These are phyloP conservation scores for Cenococcum geophilum DNA, from an alignment of 495 filamentous ascomycete species.

Conservation along the genomic window DNA sequence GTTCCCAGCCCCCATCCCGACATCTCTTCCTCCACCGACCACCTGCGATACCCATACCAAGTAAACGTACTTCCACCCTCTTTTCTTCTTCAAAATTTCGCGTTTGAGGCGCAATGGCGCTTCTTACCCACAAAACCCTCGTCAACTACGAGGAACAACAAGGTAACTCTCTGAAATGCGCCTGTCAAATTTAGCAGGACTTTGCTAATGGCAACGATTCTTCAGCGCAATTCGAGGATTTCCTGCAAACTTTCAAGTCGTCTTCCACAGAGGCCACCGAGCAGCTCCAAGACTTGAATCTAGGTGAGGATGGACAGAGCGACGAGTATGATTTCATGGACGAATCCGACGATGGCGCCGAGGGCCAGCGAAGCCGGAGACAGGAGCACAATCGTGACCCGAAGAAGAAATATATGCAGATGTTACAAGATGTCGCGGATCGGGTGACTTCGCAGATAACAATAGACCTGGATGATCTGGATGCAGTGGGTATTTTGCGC, in stretches of 20 bases:
- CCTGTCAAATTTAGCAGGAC: background rate
- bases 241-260: constrained; percentile 82
- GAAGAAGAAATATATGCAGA: constrained; percentile 83
- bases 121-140: constrained; percentile 63
- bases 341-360: constrained; percentile 60
- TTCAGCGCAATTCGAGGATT: constrained; percentile 76
- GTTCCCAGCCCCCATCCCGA: background rate
- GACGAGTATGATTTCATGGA: constrained; percentile 96
- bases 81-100: background rate
- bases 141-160: constrained; percentile 85
- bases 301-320: constrained; percentile 81
- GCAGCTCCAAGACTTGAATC: constrained; percentile 74
- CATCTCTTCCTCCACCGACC: background rate
- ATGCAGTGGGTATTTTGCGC: constrained; percentile 48
- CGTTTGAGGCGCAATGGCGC: constrained; percentile 56
- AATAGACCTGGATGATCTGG: constrained; percentile 85
- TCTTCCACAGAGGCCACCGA: constrained; percentile 66
- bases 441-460: constrained; percentile 64
- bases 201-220: constrained; percentile 1
- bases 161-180: constrained; percentile 44
- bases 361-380: constrained; percentile 41
- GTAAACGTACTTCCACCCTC: no score
- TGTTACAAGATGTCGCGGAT: constrained; percentile 83
- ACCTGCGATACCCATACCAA: background rate
- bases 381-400: constrained; percentile 45